Percentiles rank a stretch among this genome's conserved stretches.
Conservation (phyloP, 2,329 filamentous ascomycete genomes). For the Byssochlamys sp. region DNA sequence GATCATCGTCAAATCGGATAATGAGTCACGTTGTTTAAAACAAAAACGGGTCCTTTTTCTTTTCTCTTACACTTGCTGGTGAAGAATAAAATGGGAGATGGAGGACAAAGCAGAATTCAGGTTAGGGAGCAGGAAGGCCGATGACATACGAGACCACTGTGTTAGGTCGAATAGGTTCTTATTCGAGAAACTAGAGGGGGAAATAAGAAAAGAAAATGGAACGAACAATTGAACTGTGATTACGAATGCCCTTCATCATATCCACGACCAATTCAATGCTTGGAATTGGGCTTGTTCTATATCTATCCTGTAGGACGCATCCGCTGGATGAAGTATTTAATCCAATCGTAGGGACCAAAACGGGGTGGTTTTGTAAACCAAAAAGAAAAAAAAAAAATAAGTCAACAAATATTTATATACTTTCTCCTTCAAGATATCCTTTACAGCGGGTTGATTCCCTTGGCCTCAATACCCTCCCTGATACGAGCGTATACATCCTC, state of each 20-base stretch:
- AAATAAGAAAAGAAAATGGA: neutral
- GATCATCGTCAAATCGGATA: slow-evolving; percentile 7
- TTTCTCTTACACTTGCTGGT: neutral
- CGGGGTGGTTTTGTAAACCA: neutral
- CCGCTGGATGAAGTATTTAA: neutral
- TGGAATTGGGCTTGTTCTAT: neutral
- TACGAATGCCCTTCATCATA: neutral
- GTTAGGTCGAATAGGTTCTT: neutral
- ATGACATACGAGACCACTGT: too few species aligned
- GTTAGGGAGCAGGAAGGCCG: too few species aligned
- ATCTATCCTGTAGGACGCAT: slow-evolving; percentile 2
- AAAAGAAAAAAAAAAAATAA: slow-evolving; percentile 5
- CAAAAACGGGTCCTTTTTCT: neutral
- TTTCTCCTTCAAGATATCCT: neutral
- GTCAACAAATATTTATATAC: neutral
- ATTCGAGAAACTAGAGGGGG: neutral
- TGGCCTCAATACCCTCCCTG: slow-evolving; percentile 36
- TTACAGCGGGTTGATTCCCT: slow-evolving; percentile 26
- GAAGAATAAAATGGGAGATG: neutral
- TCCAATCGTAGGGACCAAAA: neutral
- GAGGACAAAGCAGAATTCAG: too few species aligned
- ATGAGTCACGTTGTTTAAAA: slow-evolving; percentile 10
- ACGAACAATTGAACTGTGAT: neutral
- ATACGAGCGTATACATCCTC: slow-evolving; percentile 55
- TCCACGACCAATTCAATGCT: too few species aligned